phyloP scores from a whole-genome alignment of 441 rosid species.

The Mallotus repandus region DNA sequence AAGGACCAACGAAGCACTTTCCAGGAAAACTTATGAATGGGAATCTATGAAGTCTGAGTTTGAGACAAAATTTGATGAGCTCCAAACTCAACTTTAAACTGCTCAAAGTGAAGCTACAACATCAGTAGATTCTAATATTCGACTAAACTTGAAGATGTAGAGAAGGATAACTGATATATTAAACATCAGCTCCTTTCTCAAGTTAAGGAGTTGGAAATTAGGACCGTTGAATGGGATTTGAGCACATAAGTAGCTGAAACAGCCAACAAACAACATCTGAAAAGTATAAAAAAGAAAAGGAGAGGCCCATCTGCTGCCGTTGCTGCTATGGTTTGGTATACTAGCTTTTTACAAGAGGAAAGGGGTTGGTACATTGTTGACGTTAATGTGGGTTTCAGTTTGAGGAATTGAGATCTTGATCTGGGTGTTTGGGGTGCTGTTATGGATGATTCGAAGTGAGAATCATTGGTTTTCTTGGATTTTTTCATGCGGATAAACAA shows the following conservation, averaged over 20 bases:
- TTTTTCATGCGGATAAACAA: too few relatives aligned
- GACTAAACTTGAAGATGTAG: conserved; percentile 49
- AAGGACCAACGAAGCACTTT: conserved; percentile 55
- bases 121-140: conserved; percentile 38
- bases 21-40: conserved; percentile 54
- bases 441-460: too few relatives aligned
- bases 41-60: conserved; percentile 59
- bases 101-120: conserved; percentile 34
- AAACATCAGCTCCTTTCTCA: conserved; percentile 52
- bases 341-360: too few relatives aligned
- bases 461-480: too few relatives aligned
- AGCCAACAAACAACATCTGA: conserved; percentile 85
- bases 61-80: conserved; percentile 45
- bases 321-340: too few relatives aligned
- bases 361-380: too few relatives aligned
- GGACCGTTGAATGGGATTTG: conserved; percentile 71
- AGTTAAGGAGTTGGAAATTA: conserved; percentile 55
- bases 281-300: conserved; percentile 74
- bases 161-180: conserved; percentile 60
- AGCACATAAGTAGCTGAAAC: conserved; percentile 80
- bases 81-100: conserved; percentile 40
- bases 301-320: too few relatives aligned
- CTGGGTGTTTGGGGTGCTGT: too few relatives aligned
- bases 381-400: too few relatives aligned
- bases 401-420: too few relatives aligned